Evolutionary conservation across 805 yeast genomes (phyloP).

Genomic region (Schwanniomyces vanrijiae): DNA sequence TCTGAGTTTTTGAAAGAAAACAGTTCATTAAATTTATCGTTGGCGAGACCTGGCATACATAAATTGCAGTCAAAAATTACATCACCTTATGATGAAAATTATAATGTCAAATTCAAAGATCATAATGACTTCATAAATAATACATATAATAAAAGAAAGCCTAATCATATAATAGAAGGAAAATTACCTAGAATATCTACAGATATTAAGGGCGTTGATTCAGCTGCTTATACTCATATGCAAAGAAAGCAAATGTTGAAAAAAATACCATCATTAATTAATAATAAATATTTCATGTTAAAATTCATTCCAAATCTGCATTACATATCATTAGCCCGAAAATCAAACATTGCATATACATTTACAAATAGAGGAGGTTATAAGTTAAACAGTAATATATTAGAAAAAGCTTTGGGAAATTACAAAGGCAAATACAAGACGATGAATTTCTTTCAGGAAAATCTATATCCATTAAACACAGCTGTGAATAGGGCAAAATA

Average conservation of each 20-base stretch:
- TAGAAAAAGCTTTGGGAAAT: conserved; percentile 17
- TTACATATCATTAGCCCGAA: conserved; percentile 26
- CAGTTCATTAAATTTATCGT: not conserved
- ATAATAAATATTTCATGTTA: conserved; percentile 21
- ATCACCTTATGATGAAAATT: not conserved
- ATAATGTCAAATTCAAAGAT: conserved; percentile 3
- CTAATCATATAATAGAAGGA: conserved; percentile 6
- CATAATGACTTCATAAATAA: conserved; percentile 5
- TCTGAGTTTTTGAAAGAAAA: not conserved
- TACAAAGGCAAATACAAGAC: conserved; percentile 30
- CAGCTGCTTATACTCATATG: conserved; percentile 15
- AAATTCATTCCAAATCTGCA: conserved; percentile 32
- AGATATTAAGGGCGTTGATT: conserved; percentile 38
- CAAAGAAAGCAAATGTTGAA: conserved; percentile 8
- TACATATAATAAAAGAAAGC: conserved; percentile 3
- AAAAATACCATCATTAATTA: conserved; percentile 15
- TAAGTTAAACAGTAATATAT: conserved; percentile 23
- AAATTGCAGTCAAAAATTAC: not conserved
- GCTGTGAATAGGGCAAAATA: conserved; percentile 30
- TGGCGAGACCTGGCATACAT: not conserved
- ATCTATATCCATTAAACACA: conserved; percentile 28
- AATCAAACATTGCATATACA: conserved; percentile 38
- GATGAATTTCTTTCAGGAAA: conserved; percentile 20
- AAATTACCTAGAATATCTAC: conserved; percentile 25
- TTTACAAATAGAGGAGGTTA: conserved; percentile 29